Conservation (phyloP, 176 grass and related monocot genomes). For the Lolium perenne region DNA sequence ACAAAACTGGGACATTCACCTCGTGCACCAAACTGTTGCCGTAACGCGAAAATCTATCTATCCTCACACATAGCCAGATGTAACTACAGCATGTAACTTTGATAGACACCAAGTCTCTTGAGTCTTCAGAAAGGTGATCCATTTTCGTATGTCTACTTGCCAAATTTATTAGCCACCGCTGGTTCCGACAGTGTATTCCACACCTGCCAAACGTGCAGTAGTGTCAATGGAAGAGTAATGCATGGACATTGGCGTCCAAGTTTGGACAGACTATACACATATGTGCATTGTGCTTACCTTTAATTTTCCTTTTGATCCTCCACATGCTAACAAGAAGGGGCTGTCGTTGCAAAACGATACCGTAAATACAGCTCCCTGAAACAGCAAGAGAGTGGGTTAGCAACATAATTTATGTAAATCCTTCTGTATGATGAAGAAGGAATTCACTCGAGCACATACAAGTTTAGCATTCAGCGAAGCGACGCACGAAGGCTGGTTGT, state of each 20-base stretch:
- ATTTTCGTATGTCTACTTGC: constrained; percentile 37
- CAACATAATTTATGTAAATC: not conserved
- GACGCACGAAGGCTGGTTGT: constrained; percentile 62
- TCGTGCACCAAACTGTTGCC: constrained; percentile 11
- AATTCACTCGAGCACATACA: constrained; percentile 40
- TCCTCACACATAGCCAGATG: not conserved
- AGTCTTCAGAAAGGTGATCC: not conserved
- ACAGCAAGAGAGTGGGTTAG: constrained; percentile 10
- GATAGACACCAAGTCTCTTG: not conserved
- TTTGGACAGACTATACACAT: not conserved
- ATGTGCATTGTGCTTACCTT: constrained; percentile 45
- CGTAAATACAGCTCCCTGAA: constrained; percentile 70
- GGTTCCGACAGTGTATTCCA: constrained; percentile 65
- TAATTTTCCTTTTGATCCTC: constrained; percentile 74
- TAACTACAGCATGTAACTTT: not conserved
- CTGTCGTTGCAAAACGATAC: constrained; percentile 67
- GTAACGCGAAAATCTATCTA: constrained; percentile 17
- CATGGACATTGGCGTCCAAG: not conserved
- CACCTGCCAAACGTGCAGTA: constrained; percentile 39
- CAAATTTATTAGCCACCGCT: constrained; percentile 48
- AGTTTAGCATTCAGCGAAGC: constrained; percentile 60
- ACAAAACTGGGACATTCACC: constrained; percentile 16
- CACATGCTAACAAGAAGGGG: constrained; percentile 67
- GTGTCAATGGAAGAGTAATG: not conserved
- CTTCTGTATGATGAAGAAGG: not conserved